These are phyloP conservation scores for Yarrowia galli DNA, from an alignment of 1,139 yeast species.

Conservation along the genomic window DNA sequence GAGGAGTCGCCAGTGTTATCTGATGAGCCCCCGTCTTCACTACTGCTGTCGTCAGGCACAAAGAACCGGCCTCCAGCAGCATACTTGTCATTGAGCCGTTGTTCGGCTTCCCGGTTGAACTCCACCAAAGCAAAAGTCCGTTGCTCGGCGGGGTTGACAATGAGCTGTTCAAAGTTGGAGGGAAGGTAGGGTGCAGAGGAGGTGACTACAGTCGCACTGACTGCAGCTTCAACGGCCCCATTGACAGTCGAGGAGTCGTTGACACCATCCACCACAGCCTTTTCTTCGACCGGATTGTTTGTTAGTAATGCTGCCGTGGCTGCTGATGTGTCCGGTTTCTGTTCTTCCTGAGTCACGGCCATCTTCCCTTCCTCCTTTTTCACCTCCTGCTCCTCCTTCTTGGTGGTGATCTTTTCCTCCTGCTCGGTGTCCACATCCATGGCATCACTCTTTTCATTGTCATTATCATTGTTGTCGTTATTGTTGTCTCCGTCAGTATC, in stretches of 20 bases:
- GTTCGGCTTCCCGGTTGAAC: constrained; percentile 79
- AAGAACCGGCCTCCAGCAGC: constrained; percentile 87
- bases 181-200: not conserved
- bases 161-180: constrained; percentile 1
- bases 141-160: constrained; percentile 16
- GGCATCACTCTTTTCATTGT: constrained; percentile 7
- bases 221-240: constrained; percentile 8
- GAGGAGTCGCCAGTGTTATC: constrained; percentile 39
- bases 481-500: too few relatives aligned
- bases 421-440: not conserved
- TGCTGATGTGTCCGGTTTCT: not conserved
- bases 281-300: not conserved
- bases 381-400: not conserved
- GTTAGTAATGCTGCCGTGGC: not conserved
- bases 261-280: not conserved
- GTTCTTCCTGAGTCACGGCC: not conserved
- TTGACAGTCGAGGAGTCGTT: constrained; percentile 1
- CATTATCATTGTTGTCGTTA: constrained; percentile 21
- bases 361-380: not conserved
- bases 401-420: not conserved
- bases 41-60: constrained; percentile 53
- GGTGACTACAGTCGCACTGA: not conserved
- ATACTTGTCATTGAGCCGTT: constrained; percentile 80
- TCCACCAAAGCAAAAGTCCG: constrained; percentile 70
- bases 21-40: constrained; percentile 42